These are phyloP conservation scores for Maudiozyma saulgeensis DNA, from an alignment of 805 yeast genomes.

Conservation along the genomic window DNA sequence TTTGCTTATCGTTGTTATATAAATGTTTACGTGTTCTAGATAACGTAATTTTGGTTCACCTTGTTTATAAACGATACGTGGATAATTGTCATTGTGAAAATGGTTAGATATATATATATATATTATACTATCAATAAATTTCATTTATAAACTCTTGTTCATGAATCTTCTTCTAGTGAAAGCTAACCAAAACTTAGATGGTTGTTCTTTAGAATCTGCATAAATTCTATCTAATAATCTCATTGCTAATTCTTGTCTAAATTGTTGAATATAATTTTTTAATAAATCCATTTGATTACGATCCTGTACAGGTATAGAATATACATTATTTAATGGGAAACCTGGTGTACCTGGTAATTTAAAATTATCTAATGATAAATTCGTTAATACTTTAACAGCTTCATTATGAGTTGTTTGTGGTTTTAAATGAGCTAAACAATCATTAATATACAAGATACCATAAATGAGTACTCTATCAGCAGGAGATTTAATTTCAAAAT, in stretches of 20 bases:
- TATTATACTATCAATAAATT: neutral
- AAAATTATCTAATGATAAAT: conserved; percentile 79
- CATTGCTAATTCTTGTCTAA: conserved; percentile 86
- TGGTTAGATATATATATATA: neutral
- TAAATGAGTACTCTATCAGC: conserved; percentile 88
- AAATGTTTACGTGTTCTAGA: no score
- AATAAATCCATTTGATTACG: conserved; percentile 70
- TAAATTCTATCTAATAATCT: conserved; percentile 71
- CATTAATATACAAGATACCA: conserved; percentile 84
- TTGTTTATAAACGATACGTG: no score
- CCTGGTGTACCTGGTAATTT: conserved; percentile 92
- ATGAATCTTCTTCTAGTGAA: conserved; percentile 90
- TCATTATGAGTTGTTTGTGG: conserved; percentile 43
- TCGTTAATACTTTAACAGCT: conserved; percentile 62
- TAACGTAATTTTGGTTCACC: no score
- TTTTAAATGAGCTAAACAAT: conserved; percentile 61
- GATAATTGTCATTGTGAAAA: no score
- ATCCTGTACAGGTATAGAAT: conserved; percentile 59
- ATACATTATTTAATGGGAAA: conserved; percentile 78
- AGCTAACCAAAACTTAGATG: conserved; percentile 93
- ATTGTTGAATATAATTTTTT: conserved; percentile 76
- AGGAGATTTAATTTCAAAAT: conserved; percentile 93
- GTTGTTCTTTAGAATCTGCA: conserved; percentile 45
- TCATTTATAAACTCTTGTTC: conserved; percentile 49
- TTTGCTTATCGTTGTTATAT: no score